These are phyloP conservation scores for Candolleomyces aberdarensis DNA, from an alignment of 768 basidiomycete genomes.

Conservation along the genomic window DNA sequence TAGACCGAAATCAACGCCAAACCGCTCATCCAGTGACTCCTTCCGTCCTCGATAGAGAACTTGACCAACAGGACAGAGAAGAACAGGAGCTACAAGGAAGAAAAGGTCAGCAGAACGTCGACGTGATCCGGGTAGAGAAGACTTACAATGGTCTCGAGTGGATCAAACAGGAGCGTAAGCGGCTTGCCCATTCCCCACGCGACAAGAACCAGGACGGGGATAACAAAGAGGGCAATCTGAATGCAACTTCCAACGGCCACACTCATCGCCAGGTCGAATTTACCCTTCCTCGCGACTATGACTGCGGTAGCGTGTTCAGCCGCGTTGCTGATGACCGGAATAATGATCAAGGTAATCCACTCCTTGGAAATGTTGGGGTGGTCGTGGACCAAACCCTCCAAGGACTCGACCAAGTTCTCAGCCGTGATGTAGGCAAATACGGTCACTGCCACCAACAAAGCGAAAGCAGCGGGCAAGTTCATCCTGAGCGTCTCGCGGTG, in stretches of 20 bases:
- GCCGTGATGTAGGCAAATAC: conserved; percentile 40
- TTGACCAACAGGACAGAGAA: conserved; percentile 40
- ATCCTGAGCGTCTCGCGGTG: conserved; percentile 28
- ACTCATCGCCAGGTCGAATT: conserved; percentile 41
- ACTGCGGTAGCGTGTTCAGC: conserved; percentile 42
- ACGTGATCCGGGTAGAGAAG: not conserved
- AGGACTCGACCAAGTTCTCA: conserved; percentile 37
- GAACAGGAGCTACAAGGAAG: conserved; percentile 27
- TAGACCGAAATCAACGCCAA: conserved; percentile 35
- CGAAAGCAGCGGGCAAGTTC: conserved; percentile 32
- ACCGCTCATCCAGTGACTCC: conserved; percentile 47
- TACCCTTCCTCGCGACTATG: conserved; percentile 38
- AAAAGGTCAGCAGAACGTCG: not conserved
- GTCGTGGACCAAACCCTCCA: conserved; percentile 36
- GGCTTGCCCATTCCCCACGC: conserved; percentile 41
- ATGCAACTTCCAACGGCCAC: conserved; percentile 43
- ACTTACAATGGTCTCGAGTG: conserved; percentile 36
- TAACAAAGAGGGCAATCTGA: conserved; percentile 41
- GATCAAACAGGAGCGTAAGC: conserved; percentile 36
- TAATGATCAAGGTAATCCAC: conserved; percentile 43
- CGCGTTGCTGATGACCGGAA: conserved; percentile 40
- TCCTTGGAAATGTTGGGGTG: conserved; percentile 39
- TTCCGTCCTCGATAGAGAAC: conserved; percentile 45
- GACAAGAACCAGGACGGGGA: conserved; percentile 34
- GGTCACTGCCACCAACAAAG: conserved; percentile 29